Base-by-base conservation (phyloP, 805 yeast genomes). In the Teunomyces stri region DNA sequence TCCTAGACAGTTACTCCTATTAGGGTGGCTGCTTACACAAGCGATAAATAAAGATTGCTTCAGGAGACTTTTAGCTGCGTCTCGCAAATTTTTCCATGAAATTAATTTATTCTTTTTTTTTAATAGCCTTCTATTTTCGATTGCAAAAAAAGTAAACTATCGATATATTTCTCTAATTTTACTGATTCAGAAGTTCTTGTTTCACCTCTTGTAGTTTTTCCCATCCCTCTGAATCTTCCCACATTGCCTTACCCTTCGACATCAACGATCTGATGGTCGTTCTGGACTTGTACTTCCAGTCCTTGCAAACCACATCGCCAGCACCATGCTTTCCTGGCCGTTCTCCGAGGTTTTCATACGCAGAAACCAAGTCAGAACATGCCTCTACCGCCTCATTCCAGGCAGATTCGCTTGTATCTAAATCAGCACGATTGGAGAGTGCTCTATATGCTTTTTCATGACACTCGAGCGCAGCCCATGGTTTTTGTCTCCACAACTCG, bases 261-360 rank as follows among this genome's bases (percentile, higher is more conserved):
- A 87, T 76, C 53, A 90, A 70, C 1, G 88, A 78, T 58, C 95
- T 77, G 16, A 90, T 76, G 1, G 87, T 72, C 12, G 87, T 76
- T 51, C 84, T 77, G 1, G 96, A 84, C 62, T 89, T 89, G 68
- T 85, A 87, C 60, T 81, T 86, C 97, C 97, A 91, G 61, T 90
- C 96, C 59, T 84, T 82, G 64, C 97, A 90, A 7, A 91, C 95
- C n/a, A 85, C 54, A 61, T 87, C 89, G 16, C 85, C 95, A 2
- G 89, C 90, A 20, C 85, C 86, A 58, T 84, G 78, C 57, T 81
- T 84, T 6, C 95, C 95, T 9, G 87, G 86, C 55, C 81, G 65
- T 48, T 86, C 94, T n/a, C 98, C 98, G 28, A 88, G 75, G 3
- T 87, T 84, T 59, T 85, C 90, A 62, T 90, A 92, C 1, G 96